Evolutionary conservation across 177 flowering plant species (phyloP), one percentile per base, ranked within the genome.

Genomic region (Vitis hybrid): DNA sequence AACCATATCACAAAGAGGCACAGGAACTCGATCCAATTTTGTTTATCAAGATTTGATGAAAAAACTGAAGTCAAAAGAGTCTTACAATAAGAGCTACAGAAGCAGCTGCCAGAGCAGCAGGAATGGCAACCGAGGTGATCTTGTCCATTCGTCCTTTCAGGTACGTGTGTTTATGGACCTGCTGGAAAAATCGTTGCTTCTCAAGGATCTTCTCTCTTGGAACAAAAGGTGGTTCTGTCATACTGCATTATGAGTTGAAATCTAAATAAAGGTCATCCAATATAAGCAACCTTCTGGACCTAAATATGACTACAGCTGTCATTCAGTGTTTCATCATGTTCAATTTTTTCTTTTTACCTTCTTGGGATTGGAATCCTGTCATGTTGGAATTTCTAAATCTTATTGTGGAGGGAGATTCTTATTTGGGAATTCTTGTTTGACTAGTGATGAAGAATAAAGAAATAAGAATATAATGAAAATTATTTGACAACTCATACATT

Each of bases 71-170:
- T 11, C 2, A 10, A 70, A 55, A 63, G 18, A 66, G 52, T 80
- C 96, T 87, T 65, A 91, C 96, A 76, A 91, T 86, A 48, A 88
- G 65, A 75, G 52, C 78, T 19, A 81, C 11, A 3, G 81, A 74
- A 9, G 85, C 48, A 14, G 72, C 82, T 1, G 97, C 91, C 75
- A 92, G 77, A 17, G 91, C 94, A 46, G 72, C 27, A 19, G 96
- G 97, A 63, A 92, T 92, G 65, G 90, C 91, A 65, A 92, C 94
- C 3, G 98, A 92, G 73, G 96, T 91, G 81, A 92, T 73, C 83
- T 84, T 91, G 58, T 91, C 98, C 27, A 27, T 62, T 17, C 77
- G 91, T 10, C 94, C 96, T 76, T 91, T 89, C 48, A 92, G 78
- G 72, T 92, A 83, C 0, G 93, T 91, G 74, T 85, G 87, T 55